A percentile compares a stretch with the other conserved stretches of the same genome.
Evolutionary conservation across 1,284 basidiomycete species (phyloP).

Genomic region (Xerocomus minutiporus): DNA sequence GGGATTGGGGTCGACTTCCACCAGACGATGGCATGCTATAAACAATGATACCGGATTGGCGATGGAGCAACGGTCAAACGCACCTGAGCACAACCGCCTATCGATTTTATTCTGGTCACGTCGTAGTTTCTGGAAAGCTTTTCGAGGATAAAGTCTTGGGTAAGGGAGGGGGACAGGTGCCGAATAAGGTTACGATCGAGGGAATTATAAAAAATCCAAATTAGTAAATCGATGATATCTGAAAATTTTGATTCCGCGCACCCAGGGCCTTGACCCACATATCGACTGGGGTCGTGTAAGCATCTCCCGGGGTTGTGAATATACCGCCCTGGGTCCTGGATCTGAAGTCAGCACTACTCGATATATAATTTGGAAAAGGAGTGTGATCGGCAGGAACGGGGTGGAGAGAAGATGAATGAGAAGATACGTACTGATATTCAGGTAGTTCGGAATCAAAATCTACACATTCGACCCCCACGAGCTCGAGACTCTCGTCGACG

Average conservation of each 20-base stretch:
- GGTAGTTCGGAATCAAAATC: slow-evolving; percentile 75
- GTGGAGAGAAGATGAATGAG: slow-evolving; percentile 4
- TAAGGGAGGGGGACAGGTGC: slow-evolving; percentile 20
- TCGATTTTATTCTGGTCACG: slow-evolving; percentile 60
- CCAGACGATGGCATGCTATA: slow-evolving; percentile 74
- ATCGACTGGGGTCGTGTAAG: slow-evolving; percentile 77
- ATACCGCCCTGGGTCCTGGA: slow-evolving; percentile 76
- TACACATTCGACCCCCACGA: slow-evolving; percentile 72
- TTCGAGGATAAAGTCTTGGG: slow-evolving; percentile 64
- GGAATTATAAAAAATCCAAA: slow-evolving; percentile 29
- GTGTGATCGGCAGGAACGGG: slow-evolving; percentile 3
- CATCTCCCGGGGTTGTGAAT: slow-evolving; percentile 78
- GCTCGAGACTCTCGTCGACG: slow-evolving; percentile 73
- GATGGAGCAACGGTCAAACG: slow-evolving; percentile 2
- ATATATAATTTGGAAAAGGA: neutral
- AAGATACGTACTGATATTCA: slow-evolving; percentile 68
- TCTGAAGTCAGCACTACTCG: neutral
- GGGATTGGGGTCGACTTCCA: slow-evolving; percentile 71
- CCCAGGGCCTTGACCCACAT: slow-evolving; percentile 83
- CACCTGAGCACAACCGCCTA: slow-evolving; percentile 73
- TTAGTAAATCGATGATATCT: slow-evolving; percentile 28
- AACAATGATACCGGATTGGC: neutral
- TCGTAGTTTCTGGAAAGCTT: slow-evolving; percentile 67
- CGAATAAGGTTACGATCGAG: slow-evolving; percentile 33
- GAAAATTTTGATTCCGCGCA: slow-evolving; percentile 43